A percentile compares a stretch with the other conserved stretches of the same genome.
Conservation (phyloP, 1,284 basidiomycete genomes). For the Mycena citricolor region DNA sequence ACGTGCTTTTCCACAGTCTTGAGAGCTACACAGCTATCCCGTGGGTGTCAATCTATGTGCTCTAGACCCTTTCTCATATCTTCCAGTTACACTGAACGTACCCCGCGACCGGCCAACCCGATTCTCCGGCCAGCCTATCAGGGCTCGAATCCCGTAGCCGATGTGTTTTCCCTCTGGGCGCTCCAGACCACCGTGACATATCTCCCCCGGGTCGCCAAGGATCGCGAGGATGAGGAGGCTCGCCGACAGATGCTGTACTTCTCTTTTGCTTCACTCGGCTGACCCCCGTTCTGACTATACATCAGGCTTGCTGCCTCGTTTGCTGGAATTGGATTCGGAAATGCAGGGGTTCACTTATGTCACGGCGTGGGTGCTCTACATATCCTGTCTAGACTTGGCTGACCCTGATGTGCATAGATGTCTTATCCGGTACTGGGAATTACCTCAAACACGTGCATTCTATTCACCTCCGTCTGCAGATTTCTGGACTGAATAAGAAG, state of each 20-base stretch:
- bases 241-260: conserved; percentile 88
- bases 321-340: conserved; percentile 95
- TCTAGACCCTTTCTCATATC: conserved; percentile 18
- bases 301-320: conserved; percentile 83
- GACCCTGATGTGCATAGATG: conserved; percentile 57
- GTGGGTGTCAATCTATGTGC: conserved; percentile 38
- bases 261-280: neutral
- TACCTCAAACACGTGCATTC: conserved; percentile 13
- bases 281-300: neutral
- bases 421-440: conserved; percentile 14
- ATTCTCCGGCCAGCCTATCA: conserved; percentile 92
- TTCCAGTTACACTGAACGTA: conserved; percentile 82
- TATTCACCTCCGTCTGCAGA: conserved; percentile 45
- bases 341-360: conserved; percentile 90
- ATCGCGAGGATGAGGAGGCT: conserved; percentile 81
- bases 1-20: conserved; percentile 93
- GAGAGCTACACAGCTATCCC: conserved; percentile 93
- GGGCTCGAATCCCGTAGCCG: conserved; percentile 93
- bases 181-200: conserved; percentile 88
- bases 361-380: conserved; percentile 67
- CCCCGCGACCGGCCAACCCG: conserved; percentile 87
- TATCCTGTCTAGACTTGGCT: too few relatives aligned
- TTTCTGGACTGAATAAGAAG: conserved; percentile 93
- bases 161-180: conserved; percentile 96
- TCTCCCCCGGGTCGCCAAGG: conserved; percentile 83